Evolutionary conservation across 805 yeast genomes (phyloP).

Genomic region (Suhomyces tanzawaensis): DNA sequence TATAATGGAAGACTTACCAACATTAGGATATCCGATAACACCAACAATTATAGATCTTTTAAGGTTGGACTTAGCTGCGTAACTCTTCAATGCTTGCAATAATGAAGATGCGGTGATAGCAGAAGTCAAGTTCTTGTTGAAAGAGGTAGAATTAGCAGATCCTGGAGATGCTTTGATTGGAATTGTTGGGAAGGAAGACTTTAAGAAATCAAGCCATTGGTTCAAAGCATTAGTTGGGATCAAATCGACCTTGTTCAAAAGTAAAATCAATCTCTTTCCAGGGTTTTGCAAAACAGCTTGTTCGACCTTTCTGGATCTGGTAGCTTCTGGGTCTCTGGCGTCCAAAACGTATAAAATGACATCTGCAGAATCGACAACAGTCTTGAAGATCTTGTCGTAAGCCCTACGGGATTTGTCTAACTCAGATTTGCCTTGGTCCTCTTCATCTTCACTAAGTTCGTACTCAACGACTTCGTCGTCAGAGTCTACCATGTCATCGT

Average conservation of each 20-base stretch:
- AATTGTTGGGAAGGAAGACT: slow-evolving; percentile 84
- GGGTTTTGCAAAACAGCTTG: slow-evolving; percentile 79
- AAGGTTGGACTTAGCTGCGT: slow-evolving; percentile 77
- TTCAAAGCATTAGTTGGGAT: slow-evolving; percentile 82
- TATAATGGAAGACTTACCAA: slow-evolving; percentile 92
- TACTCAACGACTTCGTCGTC: slow-evolving; percentile 44
- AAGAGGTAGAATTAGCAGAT: slow-evolving; percentile 64
- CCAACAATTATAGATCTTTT: slow-evolving; percentile 91
- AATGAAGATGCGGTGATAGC: slow-evolving; percentile 70
- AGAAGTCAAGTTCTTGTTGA: slow-evolving; percentile 71
- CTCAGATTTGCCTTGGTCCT: slow-evolving; percentile 45
- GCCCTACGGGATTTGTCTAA: slow-evolving; percentile 81
- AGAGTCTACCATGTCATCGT: slow-evolving; percentile 31
- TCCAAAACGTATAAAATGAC: slow-evolving; percentile 91
- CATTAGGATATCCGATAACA: slow-evolving; percentile 96
- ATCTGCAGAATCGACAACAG: slow-evolving; percentile 90
- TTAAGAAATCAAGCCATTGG: slow-evolving; percentile 79
- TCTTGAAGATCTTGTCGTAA: slow-evolving; percentile 88
- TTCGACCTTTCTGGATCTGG: slow-evolving; percentile 89
- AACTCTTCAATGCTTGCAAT: slow-evolving; percentile 78
- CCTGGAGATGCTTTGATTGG: slow-evolving; percentile 82
- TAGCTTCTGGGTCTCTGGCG: slow-evolving; percentile 95
- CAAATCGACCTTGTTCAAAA: slow-evolving; percentile 89
- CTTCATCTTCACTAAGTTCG: slow-evolving; percentile 40
- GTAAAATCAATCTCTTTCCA: slow-evolving; percentile 78